These are phyloP conservation scores for Carex cristatella DNA, from an alignment of 176 grass and related monocot genomes.

Conservation along the genomic window DNA sequence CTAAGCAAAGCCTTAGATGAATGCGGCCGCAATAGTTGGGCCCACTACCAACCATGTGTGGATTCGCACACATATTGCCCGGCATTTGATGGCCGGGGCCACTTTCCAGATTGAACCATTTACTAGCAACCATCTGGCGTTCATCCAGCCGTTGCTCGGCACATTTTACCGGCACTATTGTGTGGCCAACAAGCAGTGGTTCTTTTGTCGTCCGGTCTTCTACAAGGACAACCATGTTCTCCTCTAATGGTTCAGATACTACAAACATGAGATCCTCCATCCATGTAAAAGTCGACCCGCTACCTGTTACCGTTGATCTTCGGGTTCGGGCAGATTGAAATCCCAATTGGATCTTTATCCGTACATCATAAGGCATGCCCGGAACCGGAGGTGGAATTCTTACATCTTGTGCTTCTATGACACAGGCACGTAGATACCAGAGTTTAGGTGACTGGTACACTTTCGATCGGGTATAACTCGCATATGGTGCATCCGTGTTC, in stretches of 20 bases:
- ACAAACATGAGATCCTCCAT: constrained; percentile 93
- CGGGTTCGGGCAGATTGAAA: constrained; percentile 80
- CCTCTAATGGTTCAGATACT: constrained; percentile 62
- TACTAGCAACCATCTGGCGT: constrained; percentile 57
- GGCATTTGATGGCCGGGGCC: not conserved
- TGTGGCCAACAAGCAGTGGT: constrained; percentile 47
- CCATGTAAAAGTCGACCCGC: constrained; percentile 76
- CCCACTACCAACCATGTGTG: not conserved
- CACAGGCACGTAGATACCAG: constrained; percentile 74
- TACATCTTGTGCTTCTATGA: constrained; percentile 90
- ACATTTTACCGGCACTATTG: constrained; percentile 44
- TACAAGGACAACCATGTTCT: constrained; percentile 50
- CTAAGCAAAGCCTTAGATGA: constrained; percentile 69
- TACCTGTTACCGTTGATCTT: constrained; percentile 54
- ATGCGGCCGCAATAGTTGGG: constrained; percentile 66
- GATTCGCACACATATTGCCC: not conserved
- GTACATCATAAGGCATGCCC: constrained; percentile 55
- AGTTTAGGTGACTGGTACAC: constrained; percentile 97
- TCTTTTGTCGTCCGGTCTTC: constrained; percentile 87
- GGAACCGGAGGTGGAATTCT: constrained; percentile 49
- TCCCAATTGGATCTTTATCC: constrained; percentile 76
- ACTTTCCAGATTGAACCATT: constrained; percentile 64
- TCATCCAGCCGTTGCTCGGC: constrained; percentile 79
- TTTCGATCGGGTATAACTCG: constrained; percentile 78
- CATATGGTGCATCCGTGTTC: constrained; percentile 78